Conservation (phyloP, 1,284 basidiomycete genomes). For the Moniliophthora roreri region DNA sequence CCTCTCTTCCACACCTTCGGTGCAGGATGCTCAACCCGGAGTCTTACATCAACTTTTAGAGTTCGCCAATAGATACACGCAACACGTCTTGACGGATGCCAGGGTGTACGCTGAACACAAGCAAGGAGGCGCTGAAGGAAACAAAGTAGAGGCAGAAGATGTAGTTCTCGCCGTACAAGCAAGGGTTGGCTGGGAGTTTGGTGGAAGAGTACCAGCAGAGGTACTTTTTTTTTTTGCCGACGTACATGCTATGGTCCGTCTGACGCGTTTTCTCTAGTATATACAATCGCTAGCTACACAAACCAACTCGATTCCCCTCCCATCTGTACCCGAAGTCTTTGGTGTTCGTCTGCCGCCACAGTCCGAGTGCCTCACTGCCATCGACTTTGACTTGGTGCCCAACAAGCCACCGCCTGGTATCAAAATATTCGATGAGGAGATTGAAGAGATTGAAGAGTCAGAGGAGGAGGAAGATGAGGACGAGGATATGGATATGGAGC, state of each 20-base stretch:
- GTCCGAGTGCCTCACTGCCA: constrained; percentile 82
- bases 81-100: constrained; percentile 89
- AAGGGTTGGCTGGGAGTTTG: constrained; percentile 93
- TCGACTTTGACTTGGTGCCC: constrained; percentile 93
- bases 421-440: constrained; percentile 74
- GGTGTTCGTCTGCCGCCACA: constrained; percentile 87
- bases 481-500: constrained; percentile 63
- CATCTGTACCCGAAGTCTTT: constrained; percentile 93
- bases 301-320: constrained; percentile 88
- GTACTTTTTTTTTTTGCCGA: constrained; percentile 36
- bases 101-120: constrained; percentile 89
- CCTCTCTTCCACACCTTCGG: constrained; percentile 88
- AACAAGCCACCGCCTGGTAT: constrained; percentile 78
- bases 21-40: constrained; percentile 91
- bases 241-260: constrained; percentile 2
- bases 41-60: constrained; percentile 95
- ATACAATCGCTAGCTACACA: constrained; percentile 86
- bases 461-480: constrained; percentile 57
- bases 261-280: constrained; percentile 55
- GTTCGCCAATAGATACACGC: constrained; percentile 94
- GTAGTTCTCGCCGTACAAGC: constrained; percentile 90
- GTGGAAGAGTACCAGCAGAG: constrained; percentile 92
- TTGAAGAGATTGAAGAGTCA: constrained; percentile 75
- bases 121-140: constrained; percentile 65
- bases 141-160: constrained; percentile 89